These are phyloP conservation scores for Cutaneotrichosporon curvatum DNA, from an alignment of 1,284 basidiomycete species.

Conservation along the genomic window DNA sequence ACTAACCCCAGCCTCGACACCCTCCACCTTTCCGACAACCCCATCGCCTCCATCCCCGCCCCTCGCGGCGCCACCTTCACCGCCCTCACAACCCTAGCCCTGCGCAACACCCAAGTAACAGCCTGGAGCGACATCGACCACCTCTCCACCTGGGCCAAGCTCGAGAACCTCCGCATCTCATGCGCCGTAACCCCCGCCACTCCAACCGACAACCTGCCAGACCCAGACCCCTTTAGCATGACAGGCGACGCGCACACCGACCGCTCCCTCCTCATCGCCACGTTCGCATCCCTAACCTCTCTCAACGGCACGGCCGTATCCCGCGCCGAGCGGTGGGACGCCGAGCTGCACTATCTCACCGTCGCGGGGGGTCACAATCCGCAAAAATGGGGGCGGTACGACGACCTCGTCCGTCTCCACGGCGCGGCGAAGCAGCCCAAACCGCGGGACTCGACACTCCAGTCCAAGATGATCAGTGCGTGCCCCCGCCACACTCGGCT, in stretches of 20 bases:
- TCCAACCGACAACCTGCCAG: background rate
- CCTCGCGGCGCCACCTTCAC: constrained; percentile 20
- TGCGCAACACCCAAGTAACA: constrained; percentile 53
- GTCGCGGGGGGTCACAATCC: constrained; percentile 41
- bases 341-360: constrained; percentile 79
- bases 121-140: constrained; percentile 66
- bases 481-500: background rate
- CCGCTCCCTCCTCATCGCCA: constrained; percentile 61
- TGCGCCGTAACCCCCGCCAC: constrained; percentile 3
- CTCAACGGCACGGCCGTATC: constrained; percentile 53
- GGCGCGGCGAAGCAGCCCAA: background rate
- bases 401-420: constrained; percentile 18
- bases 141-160: constrained; percentile 46
- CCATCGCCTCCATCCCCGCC: constrained; percentile 52
- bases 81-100: constrained; percentile 51
- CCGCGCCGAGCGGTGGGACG: constrained; percentile 67
- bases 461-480: constrained; percentile 34
- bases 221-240: constrained; percentile 12
- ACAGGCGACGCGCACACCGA: constrained; percentile 18
- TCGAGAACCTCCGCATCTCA: constrained; percentile 14
- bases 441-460: constrained; percentile 8
- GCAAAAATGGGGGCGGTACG: constrained; percentile 25
- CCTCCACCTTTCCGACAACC: constrained; percentile 64
- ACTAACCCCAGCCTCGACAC: constrained; percentile 48
- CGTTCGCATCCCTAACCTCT: constrained; percentile 56